Evolutionary conservation across 2,329 filamentous ascomycete genomes (phyloP), one percentile per base, ranked within the genome.

Genomic region (Monascus ruber): DNA sequence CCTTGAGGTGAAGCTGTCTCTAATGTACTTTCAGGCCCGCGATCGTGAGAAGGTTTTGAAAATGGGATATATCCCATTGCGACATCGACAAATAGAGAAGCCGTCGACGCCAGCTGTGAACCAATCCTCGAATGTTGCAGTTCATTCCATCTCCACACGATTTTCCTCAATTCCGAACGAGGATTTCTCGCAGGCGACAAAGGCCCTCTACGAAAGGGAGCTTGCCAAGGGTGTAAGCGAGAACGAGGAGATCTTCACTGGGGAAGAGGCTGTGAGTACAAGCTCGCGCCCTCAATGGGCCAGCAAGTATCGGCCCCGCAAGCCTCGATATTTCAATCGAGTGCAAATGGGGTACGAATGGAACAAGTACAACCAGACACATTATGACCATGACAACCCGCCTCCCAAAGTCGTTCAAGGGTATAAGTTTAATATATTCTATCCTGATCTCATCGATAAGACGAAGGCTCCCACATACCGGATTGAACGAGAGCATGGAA

Each of bases 311-410:
- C 77, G 83, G 31, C 87, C 89, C 5, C 77, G 91, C 46, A 98
- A 96, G 64, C 91, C 91, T 8, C 79, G 83, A 43, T 96, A 95
- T 66, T 98, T 98, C 73, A 96, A 96, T 59, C 82, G 91, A 32
- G 88, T 96, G 35, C 88, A 94, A 63, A 95, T 95, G 85, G 91
- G 91, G 38, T 98, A 96, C 62, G 91, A 98, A 63, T 98, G 91
- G 91, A 98, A 98, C 71, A 98, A 98, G 65, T 98, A 98, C 73
- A 98, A 98, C 57, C 91, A 98, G 66, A 98, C 91, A 8, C 91
- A 98, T 65, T 98, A 98, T 66, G 91, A 96, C 61, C 86, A 95
- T 61, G 89, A 96, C 58, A 95, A 96, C 55, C 91, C 91, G 2
- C 91, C 91, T 1, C 91, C 91, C 25, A 95, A 94, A 65, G 89